Conservation (phyloP, 2,329 filamentous ascomycete species). For the Cordyceps farinosa region DNA sequence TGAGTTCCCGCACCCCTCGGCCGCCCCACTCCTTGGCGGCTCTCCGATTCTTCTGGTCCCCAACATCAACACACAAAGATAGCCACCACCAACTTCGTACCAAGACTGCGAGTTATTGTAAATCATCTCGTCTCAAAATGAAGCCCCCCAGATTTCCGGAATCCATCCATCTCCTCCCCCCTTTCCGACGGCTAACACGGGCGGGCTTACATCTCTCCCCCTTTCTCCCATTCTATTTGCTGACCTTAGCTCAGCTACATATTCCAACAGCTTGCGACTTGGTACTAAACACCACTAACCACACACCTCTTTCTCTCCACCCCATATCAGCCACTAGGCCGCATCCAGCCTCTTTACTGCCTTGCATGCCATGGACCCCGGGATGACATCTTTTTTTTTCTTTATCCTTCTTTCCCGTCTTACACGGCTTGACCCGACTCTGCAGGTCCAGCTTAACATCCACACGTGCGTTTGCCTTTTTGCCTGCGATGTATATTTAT, state of each 20-base stretch:
- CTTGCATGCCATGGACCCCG: neutral
- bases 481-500: too few species aligned
- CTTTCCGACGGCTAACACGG: neutral
- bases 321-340: neutral
- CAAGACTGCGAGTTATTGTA: too few species aligned
- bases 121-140: too few species aligned
- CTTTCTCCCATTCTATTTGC: neutral
- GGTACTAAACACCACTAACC: too few species aligned
- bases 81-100: too few species aligned
- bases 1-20: constrained; percentile 8
- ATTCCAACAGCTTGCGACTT: neutral
- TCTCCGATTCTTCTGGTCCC: constrained; percentile 6
- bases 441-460: too few species aligned
- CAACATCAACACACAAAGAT: neutral
- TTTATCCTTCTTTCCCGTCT: neutral
- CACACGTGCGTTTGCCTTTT: too few species aligned
- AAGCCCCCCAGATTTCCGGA: too few species aligned
- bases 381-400: neutral
- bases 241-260: neutral
- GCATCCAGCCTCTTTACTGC: neutral
- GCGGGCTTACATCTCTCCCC: neutral
- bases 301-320: neutral
- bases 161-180: neutral
- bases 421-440: constrained; percentile 2
- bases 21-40: constrained; percentile 9